Evolutionary conservation across 495 filamentous ascomycete species (phyloP), one percentile per base, ranked within the genome.

Genomic region (Penicillium canariense): DNA sequence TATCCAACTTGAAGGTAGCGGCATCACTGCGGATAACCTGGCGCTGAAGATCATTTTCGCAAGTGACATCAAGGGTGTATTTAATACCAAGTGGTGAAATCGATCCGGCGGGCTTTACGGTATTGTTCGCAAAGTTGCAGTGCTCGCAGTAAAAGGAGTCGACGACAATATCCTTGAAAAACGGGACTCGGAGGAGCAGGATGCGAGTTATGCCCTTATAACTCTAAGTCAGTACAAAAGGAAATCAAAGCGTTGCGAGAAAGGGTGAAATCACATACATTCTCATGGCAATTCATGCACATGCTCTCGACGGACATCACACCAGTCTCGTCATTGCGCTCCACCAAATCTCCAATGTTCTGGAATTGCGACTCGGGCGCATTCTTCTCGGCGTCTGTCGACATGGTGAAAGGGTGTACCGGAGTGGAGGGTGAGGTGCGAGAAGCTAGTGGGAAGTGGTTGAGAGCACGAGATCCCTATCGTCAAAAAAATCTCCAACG

Each of bases 111-210:
- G 91, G 84, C 66, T 96, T 91, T 52, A 97, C 85, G 63, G 96
- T 90, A 68, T 91, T 91, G 76, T 97, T 93, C 51, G 83, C 79
- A 70, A 96, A 89, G 66, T 84, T 71, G 75, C 94, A 99, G 66
- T 96, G 82, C 1, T 87, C 81, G 74, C 94, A 99, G 55, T 83
- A 83, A 76, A 99, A 99, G 42, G 91, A 96, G 84, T 96, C 96
- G 58, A 99, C 81, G 56, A 99, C 90, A 54, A 97, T 84, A 68
- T 99, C 94, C 65, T 90, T 88, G 80, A 99, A 97, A 77, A 85
- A 97, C 18, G 94, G 95, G 18, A 99, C 96, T 43, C 85, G 83
- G 40, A 93, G 92, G 34, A 97, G 82, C 20, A 97, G 79, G 22
- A 98, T 79, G 43, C 88, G 84, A 9, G 94, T 98, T 0, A 70